phyloP scores from a whole-genome alignment of 2,329 filamentous ascomycete genomes.

The Exophiala dermatitidis region DNA sequence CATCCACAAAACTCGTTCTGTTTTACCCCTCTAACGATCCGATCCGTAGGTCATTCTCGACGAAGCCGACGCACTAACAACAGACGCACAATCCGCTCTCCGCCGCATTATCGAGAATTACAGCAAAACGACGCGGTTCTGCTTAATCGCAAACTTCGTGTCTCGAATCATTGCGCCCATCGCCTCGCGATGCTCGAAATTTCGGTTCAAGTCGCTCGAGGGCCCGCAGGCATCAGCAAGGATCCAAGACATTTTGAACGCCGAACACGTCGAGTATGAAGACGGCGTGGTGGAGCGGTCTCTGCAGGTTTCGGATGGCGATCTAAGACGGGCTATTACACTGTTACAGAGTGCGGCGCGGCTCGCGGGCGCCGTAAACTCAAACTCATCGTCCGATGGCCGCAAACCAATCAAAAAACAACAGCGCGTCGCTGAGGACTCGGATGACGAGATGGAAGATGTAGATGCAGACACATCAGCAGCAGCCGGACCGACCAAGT shows the following conservation, averaged over 20 bases:
- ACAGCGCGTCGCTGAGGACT: conserved; percentile 42
- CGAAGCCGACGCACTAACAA: conserved; percentile 94
- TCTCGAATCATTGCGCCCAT: conserved; percentile 96
- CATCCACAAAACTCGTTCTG: not conserved
- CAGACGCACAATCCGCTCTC: conserved; percentile 85
- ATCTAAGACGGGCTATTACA: conserved; percentile 92
- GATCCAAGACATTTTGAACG: conserved; percentile 71
- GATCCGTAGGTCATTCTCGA: conserved; percentile 64
- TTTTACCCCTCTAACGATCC: not conserved
- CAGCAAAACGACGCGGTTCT: conserved; percentile 91
- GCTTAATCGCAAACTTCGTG: conserved; percentile 97
- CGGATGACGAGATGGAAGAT: conserved; percentile 55
- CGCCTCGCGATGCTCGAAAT: conserved; percentile 89
- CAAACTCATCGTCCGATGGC: conserved; percentile 29
- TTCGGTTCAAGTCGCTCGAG: conserved; percentile 92
- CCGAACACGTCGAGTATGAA: conserved; percentile 69
- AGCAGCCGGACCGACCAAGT: conserved; percentile 31
- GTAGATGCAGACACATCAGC: conserved; percentile 35
- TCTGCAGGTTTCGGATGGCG: conserved; percentile 83
- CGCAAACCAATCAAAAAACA: conserved; percentile 36
- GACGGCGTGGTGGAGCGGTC: conserved; percentile 74
- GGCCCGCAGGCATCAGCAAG: conserved; percentile 73
- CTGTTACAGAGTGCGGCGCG: conserved; percentile 91
- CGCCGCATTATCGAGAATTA: conserved; percentile 98
- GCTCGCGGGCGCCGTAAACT: conserved; percentile 61